Conservation (phyloP, 768 basidiomycete species). For the Phallus indusiatus region DNA sequence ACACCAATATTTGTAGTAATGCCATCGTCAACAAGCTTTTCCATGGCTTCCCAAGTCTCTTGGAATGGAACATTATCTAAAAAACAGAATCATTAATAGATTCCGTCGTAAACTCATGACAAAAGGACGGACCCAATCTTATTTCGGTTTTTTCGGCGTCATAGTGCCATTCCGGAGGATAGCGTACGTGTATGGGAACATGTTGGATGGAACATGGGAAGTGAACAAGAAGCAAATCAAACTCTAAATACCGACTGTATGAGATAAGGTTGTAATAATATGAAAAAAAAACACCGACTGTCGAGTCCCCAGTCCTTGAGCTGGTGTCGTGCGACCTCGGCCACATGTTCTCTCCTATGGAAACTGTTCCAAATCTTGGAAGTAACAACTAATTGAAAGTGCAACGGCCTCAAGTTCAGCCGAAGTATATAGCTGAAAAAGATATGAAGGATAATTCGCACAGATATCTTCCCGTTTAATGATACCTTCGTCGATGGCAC, state of each 20-base stretch:
- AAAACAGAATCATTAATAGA: neutral
- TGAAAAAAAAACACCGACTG: conserved; percentile 23
- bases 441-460: conserved; percentile 29
- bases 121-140: conserved; percentile 38
- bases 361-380: conserved; percentile 92
- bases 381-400: conserved; percentile 51
- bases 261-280: neutral
- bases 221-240: conserved; percentile 74
- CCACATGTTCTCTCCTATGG: conserved; percentile 51
- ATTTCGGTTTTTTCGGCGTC: conserved; percentile 53
- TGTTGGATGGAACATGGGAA: conserved; percentile 80
- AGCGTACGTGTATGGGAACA: conserved; percentile 64
- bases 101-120: neutral
- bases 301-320: conserved; percentile 76
- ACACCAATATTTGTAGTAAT: conserved; percentile 72
- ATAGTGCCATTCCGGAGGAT: conserved; percentile 77
- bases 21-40: conserved; percentile 63
- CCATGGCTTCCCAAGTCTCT: conserved; percentile 81
- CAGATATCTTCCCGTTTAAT: conserved; percentile 85
- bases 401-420: neutral
- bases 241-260: conserved; percentile 26
- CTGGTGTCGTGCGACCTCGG: conserved; percentile 47
- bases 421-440: neutral
- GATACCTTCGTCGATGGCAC: conserved; percentile 71
- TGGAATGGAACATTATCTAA: conserved; percentile 59